phyloP scores from a whole-genome alignment of 129 eudicot species.

The Ambrosia artemisiifolia region DNA sequence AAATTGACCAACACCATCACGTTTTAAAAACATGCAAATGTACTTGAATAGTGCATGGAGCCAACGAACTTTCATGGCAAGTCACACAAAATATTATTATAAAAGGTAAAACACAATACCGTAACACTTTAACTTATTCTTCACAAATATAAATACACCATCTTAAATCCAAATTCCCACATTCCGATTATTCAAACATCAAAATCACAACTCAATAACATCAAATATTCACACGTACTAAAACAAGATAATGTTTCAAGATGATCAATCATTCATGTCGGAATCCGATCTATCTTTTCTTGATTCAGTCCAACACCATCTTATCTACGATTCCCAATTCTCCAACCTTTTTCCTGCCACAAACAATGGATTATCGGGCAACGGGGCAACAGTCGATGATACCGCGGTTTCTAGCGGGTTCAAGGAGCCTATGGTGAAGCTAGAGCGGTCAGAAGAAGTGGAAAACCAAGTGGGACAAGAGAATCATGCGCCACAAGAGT shows the following conservation, averaged over 20 bases:
- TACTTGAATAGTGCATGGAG: background rate
- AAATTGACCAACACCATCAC: background rate
- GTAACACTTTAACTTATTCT: background rate
- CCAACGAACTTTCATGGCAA: background rate
- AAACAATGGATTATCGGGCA: background rate
- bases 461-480: conserved; percentile 1
- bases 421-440: background rate
- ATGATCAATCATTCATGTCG: conserved; percentile 27
- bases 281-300: conserved; percentile 45
- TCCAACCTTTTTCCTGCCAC: conserved; percentile 28
- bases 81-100: background rate
- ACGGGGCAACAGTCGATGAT: background rate
- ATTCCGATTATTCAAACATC: conserved; percentile 10
- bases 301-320: conserved; percentile 34
- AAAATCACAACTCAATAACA: conserved; percentile 5
- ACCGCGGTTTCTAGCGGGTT: background rate
- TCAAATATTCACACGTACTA: background rate
- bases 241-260: conserved; percentile 17
- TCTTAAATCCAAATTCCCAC: conserved; percentile 6
- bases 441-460: conserved; percentile 1
- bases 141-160: conserved; percentile 17
- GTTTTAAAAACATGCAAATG: conserved; percentile 4
- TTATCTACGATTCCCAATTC: conserved; percentile 36
- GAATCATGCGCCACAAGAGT: conserved; percentile 21
- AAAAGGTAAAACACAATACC: background rate